phyloP scores from a whole-genome alignment of 1,139 yeast genomes.

The Candida tunisiensis region DNA sequence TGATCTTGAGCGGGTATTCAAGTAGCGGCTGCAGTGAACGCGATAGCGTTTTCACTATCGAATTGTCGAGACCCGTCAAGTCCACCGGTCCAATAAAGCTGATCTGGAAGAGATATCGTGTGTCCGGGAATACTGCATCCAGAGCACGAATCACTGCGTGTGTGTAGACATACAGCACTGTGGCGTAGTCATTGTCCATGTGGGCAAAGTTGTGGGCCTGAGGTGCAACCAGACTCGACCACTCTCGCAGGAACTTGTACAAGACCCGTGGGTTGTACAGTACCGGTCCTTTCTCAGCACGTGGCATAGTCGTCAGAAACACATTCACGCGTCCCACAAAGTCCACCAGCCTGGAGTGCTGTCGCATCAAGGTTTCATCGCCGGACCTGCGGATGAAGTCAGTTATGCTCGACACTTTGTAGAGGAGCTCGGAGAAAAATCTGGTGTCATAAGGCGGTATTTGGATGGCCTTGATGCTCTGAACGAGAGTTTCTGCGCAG shows the following conservation, averaged over 20 bases:
- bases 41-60: conserved; percentile 1
- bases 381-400: conserved; percentile 4
- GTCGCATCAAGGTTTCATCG: conserved; percentile 4
- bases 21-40: conserved; percentile 7
- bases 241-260: conserved; percentile 11
- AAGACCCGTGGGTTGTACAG: conserved; percentile 11
- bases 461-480: conserved; percentile 17
- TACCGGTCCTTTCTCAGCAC: conserved; percentile 5
- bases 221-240: conserved; percentile 15
- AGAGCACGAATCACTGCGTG: conserved; percentile 17
- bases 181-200: conserved; percentile 1
- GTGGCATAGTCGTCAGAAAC: conserved; percentile 7
- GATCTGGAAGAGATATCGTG: conserved; percentile 20
- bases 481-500: conserved; percentile 14
- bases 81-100: conserved; percentile 22
- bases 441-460: conserved; percentile 20
- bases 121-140: conserved; percentile 23
- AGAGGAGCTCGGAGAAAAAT: conserved; percentile 17
- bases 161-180: conserved; percentile 17
- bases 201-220: conserved; percentile 8
- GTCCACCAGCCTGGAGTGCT: conserved; percentile 8
- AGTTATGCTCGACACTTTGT: conserved; percentile 9
- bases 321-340: conserved; percentile 7
- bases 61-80: conserved; percentile 11
- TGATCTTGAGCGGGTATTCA: conserved; percentile 17